These are phyloP conservation scores for Eimeria tenella DNA, from an alignment of 169 alveolate species.

Conservation along the genomic window DNA sequence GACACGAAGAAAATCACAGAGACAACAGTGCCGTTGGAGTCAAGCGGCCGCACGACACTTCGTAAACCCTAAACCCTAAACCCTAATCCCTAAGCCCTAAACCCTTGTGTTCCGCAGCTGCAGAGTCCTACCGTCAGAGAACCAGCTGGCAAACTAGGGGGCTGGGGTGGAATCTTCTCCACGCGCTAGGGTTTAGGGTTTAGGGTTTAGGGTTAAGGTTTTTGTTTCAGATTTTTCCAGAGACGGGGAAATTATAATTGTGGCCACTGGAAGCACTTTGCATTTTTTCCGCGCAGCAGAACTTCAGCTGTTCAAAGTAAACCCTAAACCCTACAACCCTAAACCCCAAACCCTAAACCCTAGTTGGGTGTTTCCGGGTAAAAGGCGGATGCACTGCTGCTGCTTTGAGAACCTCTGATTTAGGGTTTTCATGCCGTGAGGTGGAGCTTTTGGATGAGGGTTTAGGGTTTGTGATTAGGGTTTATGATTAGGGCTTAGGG, in stretches of 20 bases:
- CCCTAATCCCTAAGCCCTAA: not conserved
- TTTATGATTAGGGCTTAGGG: not conserved
- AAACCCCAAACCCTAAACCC: not conserved
- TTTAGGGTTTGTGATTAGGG: not conserved
- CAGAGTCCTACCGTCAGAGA: too few species aligned
- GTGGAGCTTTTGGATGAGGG: not conserved
- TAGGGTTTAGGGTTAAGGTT: conserved; percentile 11
- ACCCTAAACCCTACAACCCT: not conserved
- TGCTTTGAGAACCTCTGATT: not conserved
- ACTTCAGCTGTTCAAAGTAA: not conserved
- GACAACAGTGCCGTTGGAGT: not conserved
- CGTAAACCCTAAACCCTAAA: conserved; percentile 40
- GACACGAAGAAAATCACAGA: not conserved
- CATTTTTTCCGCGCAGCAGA: not conserved
- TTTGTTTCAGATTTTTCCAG: not conserved
- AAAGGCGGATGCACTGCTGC: too few species aligned
- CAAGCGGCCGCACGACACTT: not conserved
- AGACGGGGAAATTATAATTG: not conserved
- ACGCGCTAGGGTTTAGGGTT: not conserved
- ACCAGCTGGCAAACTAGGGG: too few species aligned
- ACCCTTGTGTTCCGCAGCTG: not conserved
- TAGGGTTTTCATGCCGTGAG: not conserved
- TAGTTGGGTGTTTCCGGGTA: too few species aligned
- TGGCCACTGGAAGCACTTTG: not conserved
- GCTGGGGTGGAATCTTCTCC: not conserved